Evolutionary conservation across 371 early-diverging fungal species (phyloP), one percentile per base, ranked within the genome.

Genomic region (Actinomucor elegans): DNA sequence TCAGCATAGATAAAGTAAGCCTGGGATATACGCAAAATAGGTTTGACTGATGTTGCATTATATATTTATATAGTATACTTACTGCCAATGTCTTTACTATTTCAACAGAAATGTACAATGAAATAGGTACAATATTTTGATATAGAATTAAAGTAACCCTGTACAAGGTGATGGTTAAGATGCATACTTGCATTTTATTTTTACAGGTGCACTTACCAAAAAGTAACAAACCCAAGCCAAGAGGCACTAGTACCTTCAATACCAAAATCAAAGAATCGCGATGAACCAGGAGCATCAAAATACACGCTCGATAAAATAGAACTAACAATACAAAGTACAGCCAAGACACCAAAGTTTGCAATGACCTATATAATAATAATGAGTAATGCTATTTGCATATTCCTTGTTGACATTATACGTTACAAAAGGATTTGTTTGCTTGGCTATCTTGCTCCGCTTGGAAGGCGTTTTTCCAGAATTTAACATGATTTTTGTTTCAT

Each of bases 71-170:
- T n/a, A n/a, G 28, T 2, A 5, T 21, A 58, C 71, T 56, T 71
- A 74, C 74, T 27, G 68, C 71, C 12, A 71, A 46, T 10, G 90
- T 84, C 66, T 92, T 92, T 23, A 92, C 94, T 28, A 93, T 77
- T 69, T 99, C 99, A 5, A 98, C 81, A 12, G 92, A 95, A 45
- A 98, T 89, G 65, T 96, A 98, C 18, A 99, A 78, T 14, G 97
- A 95, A 48, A 99, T 90, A 0, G 99, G 99, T 2, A 75, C 72
- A 53, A 75, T 71, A 48, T 75, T 75, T 47, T 75, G 76, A 43
- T 71, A 75, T 41, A 75, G 45, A 59, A 75, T 75, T 12, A 75
- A 52, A 3, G 72, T 69, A 3, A 75, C 72, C 76, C 76, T 75
- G 28, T 32, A n/a, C n/a, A n/a, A n/a, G n/a, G n/a, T n/a, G n/a